Evolutionary conservation across 2,329 filamentous ascomycete genomes (phyloP), one percentile per base, ranked within the genome.

Genomic region (Cercospora sesami): DNA sequence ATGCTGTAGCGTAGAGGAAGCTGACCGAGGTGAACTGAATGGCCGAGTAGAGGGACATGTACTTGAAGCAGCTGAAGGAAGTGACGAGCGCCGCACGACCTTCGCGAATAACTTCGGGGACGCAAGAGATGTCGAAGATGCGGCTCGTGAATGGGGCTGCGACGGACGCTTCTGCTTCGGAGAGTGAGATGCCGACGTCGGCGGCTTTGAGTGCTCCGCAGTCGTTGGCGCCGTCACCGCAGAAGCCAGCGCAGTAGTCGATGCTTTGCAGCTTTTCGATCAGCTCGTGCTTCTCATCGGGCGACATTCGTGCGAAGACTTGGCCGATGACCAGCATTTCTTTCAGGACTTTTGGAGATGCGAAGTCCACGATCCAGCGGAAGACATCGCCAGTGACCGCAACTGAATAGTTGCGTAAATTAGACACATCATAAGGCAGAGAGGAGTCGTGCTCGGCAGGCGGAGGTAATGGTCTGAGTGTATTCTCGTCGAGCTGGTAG

Each of bases 61-160:
- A 99, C 83, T 98, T 99, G 86, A 99, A 99, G 83, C 95, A 99
- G 82, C 92, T 96, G 83, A 99, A 99, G 80, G 93, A 97, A 12
- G 95, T 99, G n/a, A 98, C 94, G 36, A 99, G 86, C 36, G 96
- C 92, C 21, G 94, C 94, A 70, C 96, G 89, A 21, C 95, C 95
- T 83, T 99, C 95, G 72, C 93, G 80, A 71, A 99, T 98, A 71
- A 99, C 90, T 75, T 94, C 90, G 7, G 94, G 91, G 4, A 99
- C 94, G 78, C 95, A 99, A 12, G 91, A 91, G 75, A 99, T 98
- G 78, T 99, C 95, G 78, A 99, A 99, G 18, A 97, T 86, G 39
- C 94, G 89, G 65, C 93, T 97, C 0, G 95, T 99, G 75, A 99
- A 99, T 0, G 96, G 95, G 1, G 96, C 95, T n/a, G 95, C 95